Evolutionary conservation across 2,329 filamentous ascomycete species (phyloP).

Genomic region (Xylaria sp.): DNA sequence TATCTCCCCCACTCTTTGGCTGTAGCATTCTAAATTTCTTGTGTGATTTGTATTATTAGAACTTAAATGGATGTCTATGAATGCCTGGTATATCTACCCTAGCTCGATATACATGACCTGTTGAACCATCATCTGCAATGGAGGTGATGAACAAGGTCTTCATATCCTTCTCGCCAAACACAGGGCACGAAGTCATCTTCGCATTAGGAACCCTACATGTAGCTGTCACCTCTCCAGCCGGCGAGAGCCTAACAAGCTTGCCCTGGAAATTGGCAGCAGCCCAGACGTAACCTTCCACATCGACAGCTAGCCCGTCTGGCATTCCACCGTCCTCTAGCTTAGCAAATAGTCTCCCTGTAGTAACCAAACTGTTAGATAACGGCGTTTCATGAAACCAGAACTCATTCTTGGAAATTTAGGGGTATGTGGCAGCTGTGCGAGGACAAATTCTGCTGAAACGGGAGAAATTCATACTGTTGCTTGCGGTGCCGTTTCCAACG

Average conservation of each 20-base stretch:
- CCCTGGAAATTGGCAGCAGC: conserved; percentile 32
- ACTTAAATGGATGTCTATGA: conserved; percentile 12
- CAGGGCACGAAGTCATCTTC: conserved; percentile 36
- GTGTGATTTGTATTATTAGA: background rate
- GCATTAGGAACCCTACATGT: conserved; percentile 28
- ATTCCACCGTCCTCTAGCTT: conserved; percentile 32
- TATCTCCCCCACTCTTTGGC: too few species aligned
- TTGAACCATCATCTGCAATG: conserved; percentile 29
- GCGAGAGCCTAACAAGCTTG: conserved; percentile 31
- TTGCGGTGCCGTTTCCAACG: conserved; percentile 24
- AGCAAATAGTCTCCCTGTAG: conserved; percentile 20
- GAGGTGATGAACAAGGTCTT: conserved; percentile 38
- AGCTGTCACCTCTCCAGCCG: conserved; percentile 19
- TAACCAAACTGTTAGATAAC: background rate
- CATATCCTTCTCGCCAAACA: conserved; percentile 32
- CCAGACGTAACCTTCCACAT: conserved; percentile 34
- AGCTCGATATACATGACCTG: conserved; percentile 32
- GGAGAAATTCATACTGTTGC: conserved; percentile 9
- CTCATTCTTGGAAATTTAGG: background rate
- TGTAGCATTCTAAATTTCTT: background rate
- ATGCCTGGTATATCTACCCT: conserved; percentile 31
- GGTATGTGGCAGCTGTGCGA: background rate
- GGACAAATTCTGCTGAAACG: background rate
- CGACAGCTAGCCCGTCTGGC: conserved; percentile 33
- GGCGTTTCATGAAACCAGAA: background rate